Evolutionary conservation across 1,284 basidiomycete species (phyloP), one percentile per base, ranked within the genome.

Genomic region (Entoloma clypeatum): DNA sequence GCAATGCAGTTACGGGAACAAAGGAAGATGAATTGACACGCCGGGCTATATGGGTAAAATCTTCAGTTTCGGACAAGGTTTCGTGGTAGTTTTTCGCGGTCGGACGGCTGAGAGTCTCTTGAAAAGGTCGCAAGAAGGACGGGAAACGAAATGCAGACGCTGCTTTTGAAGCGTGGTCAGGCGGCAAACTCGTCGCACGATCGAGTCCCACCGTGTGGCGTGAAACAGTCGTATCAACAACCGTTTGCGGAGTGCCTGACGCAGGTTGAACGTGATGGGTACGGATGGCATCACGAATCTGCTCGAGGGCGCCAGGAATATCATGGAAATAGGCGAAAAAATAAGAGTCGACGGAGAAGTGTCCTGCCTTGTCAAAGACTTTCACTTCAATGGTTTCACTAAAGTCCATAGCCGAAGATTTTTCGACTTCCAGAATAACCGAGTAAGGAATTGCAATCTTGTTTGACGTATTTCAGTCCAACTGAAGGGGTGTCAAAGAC

Each of bases 401-500:
- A 60, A 96, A 95, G 59, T 95, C 92, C 70, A 96, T 82, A 1
- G 87, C 88, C 1, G 80, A 75, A 3, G 89, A 90, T 54, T 80
- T 82, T 46, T 96, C 92, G 19, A 97, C 84, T 51, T 95, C 92
- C 30, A 92, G 65, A 47, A 99, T 81, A 1, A 82, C 79, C 13
- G 90, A 85, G 51, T 97, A 90, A 0, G 95, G 95, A 38, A 99
- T 93, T 27, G 92, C 88, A 59, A 98, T 92, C 89, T 92, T 36
- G 26, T n/a, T n/a, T n/a, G n/a, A 25, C 24, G n/a, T 33, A 37
- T 8, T 33, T 50, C 16, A 47, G 32, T n/a, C 10, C 16, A 2
- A 14, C 16, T 18, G 7, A 9, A 36, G 13, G 9, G n/a, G 5
- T 21, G n/a, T 27, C 30, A 7, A 2, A 21, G 27, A 19, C 5